Conservation (phyloP, 164 flowering plant genomes). For the Aristolochia contorta region DNA sequence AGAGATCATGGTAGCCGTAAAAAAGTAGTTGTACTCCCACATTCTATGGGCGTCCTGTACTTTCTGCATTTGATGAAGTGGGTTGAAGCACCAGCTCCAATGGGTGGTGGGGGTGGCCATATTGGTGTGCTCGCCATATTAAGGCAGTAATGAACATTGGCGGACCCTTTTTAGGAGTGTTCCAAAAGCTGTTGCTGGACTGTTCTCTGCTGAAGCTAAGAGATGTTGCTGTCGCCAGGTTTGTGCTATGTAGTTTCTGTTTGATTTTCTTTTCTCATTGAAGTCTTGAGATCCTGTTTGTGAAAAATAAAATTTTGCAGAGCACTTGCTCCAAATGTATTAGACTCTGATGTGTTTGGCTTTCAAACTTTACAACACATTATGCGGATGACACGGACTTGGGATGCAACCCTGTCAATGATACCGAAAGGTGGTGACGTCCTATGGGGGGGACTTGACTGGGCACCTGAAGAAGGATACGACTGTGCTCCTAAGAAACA, state of each 20-base stretch:
- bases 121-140: constrained; percentile 55
- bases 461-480: constrained; percentile 87
- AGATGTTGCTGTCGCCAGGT: constrained; percentile 97
- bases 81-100: constrained; percentile 63
- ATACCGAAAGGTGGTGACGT: constrained; percentile 91
- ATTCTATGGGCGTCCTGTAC: constrained; percentile 64
- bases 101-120: constrained; percentile 68
- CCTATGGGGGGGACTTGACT: constrained; percentile 89
- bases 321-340: constrained; percentile 77
- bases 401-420: constrained; percentile 99
- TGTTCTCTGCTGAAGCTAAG: constrained; percentile 92
- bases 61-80: constrained; percentile 65
- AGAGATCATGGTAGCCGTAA: constrained; percentile 49
- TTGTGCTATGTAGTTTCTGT: neutral
- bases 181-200: constrained; percentile 88
- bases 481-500: constrained; percentile 30
- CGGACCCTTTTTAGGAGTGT: constrained; percentile 94
- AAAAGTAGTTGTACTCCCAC: constrained; percentile 56
- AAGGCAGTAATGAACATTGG: constrained; percentile 68
- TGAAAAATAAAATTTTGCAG: constrained; percentile 32
- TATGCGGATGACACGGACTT: constrained; percentile 89
- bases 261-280: neutral
- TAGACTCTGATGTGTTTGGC: constrained; percentile 63
- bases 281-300: neutral
- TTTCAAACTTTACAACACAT: constrained; percentile 74